Evolutionary conservation across 2,329 filamentous ascomycete genomes (phyloP).

Genomic region (Paecilomyces variotii): DNA sequence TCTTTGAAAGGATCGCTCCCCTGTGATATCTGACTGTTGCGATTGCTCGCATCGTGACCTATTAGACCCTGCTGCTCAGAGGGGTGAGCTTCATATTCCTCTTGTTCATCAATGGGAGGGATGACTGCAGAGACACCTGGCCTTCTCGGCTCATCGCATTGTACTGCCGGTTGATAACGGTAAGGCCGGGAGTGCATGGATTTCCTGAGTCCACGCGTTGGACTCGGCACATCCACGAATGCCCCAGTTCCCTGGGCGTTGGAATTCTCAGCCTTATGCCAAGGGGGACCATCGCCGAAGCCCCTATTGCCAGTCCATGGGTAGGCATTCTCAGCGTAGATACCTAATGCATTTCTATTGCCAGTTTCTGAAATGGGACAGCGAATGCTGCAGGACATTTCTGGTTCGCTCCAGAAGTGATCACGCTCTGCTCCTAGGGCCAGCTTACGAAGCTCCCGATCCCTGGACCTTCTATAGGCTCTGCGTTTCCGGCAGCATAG

Average conservation of each 20-base stretch:
- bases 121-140: slow-evolving; percentile 47
- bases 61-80: slow-evolving; percentile 7
- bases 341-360: slow-evolving; percentile 5
- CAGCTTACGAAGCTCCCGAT: slow-evolving; percentile 48
- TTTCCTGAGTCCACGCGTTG: slow-evolving; percentile 31
- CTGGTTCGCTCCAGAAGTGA: slow-evolving; percentile 35
- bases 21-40: slow-evolving; percentile 8
- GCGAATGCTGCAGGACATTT: slow-evolving; percentile 29
- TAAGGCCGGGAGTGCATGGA: slow-evolving; percentile 30
- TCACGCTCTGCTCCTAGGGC: slow-evolving; percentile 44
- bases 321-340: slow-evolving; percentile 13
- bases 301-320: slow-evolving; percentile 21
- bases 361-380: slow-evolving; percentile 17
- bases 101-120: slow-evolving; percentile 55
- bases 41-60: slow-evolving; percentile 7
- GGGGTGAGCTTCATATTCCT: slow-evolving; percentile 46
- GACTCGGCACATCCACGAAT: slow-evolving; percentile 32
- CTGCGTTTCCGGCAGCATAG: slow-evolving; percentile 45
- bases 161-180: slow-evolving; percentile 31
- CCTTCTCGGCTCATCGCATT: slow-evolving; percentile 43
- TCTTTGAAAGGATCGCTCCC: slow-evolving; percentile 20
- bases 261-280: slow-evolving; percentile 20
- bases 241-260: slow-evolving; percentile 36
- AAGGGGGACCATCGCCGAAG: slow-evolving; percentile 12
- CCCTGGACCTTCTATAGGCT: slow-evolving; percentile 34